Evolutionary conservation across 1,139 yeast genomes (phyloP).

Genomic region (Debaryomyces nepalensis): DNA sequence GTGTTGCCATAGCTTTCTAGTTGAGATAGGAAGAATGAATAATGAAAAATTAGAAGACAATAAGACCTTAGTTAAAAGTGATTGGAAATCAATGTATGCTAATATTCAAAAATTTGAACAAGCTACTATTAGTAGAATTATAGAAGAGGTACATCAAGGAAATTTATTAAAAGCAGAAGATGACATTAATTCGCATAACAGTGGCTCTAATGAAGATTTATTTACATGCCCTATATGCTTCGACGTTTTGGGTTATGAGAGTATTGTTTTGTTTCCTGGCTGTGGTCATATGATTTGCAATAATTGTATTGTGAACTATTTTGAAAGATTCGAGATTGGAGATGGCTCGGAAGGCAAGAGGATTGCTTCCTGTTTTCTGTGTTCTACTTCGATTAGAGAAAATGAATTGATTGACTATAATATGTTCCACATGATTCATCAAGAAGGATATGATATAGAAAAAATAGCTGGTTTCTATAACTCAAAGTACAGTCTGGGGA

Average conservation of each 20-base stretch:
- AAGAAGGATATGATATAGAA: slow-evolving; percentile 26
- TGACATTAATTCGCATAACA: slow-evolving; percentile 18
- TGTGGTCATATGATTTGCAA: slow-evolving; percentile 78
- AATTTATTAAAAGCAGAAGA: slow-evolving; percentile 15
- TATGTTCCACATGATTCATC: slow-evolving; percentile 53
- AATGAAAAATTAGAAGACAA: slow-evolving; percentile 26
- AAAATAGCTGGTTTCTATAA: slow-evolving; percentile 16
- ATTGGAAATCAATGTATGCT: slow-evolving; percentile 31
- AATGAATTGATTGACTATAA: slow-evolving; percentile 52
- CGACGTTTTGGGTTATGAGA: slow-evolving; percentile 58
- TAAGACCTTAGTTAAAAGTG: slow-evolving; percentile 19
- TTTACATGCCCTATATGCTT: slow-evolving; percentile 71
- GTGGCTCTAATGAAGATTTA: slow-evolving; percentile 23
- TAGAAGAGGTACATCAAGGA: slow-evolving; percentile 16
- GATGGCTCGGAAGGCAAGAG: slow-evolving; percentile 42
- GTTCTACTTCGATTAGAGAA: slow-evolving; percentile 46
- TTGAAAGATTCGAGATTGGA: slow-evolving; percentile 43
- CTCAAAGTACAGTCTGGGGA: slow-evolving; percentile 3
- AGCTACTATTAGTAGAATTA: slow-evolving; percentile 21
- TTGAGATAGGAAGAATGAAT: slow-evolving; percentile 63
- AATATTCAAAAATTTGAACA: slow-evolving; percentile 21
- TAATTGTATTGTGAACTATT: slow-evolving; percentile 60
- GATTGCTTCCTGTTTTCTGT: slow-evolving; percentile 57
- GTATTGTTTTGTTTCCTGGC: slow-evolving; percentile 50
- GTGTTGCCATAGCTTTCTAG: slow-evolving; percentile 82